A percentile compares a stretch with the other conserved stretches of the same genome.
These are phyloP conservation scores for Cyclanthera cordifolia DNA, from an alignment of 306 rosid species.

Conservation along the genomic window DNA sequence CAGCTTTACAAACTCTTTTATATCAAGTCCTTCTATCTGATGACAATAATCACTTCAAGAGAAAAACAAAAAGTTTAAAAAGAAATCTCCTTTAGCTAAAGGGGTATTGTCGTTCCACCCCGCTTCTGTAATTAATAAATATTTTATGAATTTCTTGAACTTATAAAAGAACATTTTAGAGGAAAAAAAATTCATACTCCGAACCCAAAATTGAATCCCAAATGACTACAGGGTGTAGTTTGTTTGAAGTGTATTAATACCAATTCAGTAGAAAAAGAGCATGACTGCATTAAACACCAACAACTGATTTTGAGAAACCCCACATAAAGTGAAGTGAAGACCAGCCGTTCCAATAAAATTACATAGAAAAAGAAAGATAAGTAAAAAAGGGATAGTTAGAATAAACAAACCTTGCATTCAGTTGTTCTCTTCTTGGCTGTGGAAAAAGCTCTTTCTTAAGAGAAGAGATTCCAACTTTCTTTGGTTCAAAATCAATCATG, in stretches of 20 bases:
- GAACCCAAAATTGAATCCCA: neutral
- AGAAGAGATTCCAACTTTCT: no score
- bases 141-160: no score
- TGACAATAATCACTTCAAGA: no score
- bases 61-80: no score
- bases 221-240: neutral
- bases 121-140: no score
- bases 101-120: no score
- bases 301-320: conserved; percentile 3
- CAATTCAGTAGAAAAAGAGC: neutral
- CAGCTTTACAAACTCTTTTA: no score
- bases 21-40: no score
- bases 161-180: neutral
- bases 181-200: neutral
- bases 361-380: neutral
- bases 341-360: neutral
- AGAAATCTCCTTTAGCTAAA: no score
- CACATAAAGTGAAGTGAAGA: neutral
- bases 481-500: no score
- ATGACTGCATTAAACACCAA: neutral
- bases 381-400: neutral
- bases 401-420: neutral
- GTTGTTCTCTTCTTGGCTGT: no score
- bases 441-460: no score
- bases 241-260: neutral